Base-by-base conservation (phyloP, 108 stramenopile genomes). In the Fragilaria radians region DNA sequence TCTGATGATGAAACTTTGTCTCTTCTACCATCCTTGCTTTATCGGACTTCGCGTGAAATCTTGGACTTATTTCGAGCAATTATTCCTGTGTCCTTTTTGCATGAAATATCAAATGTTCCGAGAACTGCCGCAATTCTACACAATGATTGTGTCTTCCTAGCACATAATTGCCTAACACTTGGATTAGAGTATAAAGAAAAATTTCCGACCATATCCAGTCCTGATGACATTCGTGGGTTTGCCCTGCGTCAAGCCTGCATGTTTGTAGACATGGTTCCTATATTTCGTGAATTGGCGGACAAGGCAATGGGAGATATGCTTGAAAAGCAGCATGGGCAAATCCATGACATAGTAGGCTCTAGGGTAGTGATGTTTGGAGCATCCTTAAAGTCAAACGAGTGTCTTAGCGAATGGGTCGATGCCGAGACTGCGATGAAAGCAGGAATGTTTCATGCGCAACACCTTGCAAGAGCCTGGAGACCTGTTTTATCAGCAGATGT, bases 231-330 rank as follows among this genome's bases (percentile, higher is more conserved):
- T 48, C 45, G 72, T 61, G 56, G 70, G 36, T 59, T 54, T 49
- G 52, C 79, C 47, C 22, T 85, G 52, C 33, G 68, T 24, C 66
- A 86, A 57, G 59, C 76, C 3, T 91, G 86, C 59, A 78, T 85
- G 27, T 92, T 92, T 71, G 74, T 88, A 1, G 90, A 92, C 68
- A 74, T 84, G 75, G 90, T 92, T 4, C 90, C 90, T 1, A 65
- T 82, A 17, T 92, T 92, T 66, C 73, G 90, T 21, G 86, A 92
- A 4, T 57, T 92, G 28, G 90, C 86, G 7, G 79, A 82, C 7
- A 62, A 69, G 46, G 67, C 74, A 17, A 62, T 92, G 78, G 77
- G 81, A 18, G 73, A 79, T 32, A 88, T 88, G 81, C 54, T 92
- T 17, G 85, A 86, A 33, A 25, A 66, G 3, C 86, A 92, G 62